These are phyloP conservation scores for Astrothelium subdiscretum DNA, from an alignment of 495 filamentous ascomycete genomes.

Conservation along the genomic window DNA sequence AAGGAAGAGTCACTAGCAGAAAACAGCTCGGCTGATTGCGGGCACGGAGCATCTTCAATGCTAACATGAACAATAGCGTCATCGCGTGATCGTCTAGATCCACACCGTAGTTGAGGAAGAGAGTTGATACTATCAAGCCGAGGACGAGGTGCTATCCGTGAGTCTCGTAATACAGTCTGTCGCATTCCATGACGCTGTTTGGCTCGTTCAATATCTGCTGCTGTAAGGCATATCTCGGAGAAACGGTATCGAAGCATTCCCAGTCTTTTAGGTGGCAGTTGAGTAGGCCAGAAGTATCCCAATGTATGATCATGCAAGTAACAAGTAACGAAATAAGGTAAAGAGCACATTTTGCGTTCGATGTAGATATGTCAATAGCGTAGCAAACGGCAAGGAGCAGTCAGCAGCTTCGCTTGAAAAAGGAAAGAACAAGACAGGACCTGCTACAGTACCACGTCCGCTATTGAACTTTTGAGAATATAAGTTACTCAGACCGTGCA, in stretches of 20 bases:
- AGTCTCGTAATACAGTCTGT: not conserved
- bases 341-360: not conserved
- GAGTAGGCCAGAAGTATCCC: not conserved
- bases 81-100: slow-evolving; percentile 14
- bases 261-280: not conserved
- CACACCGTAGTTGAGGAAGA: slow-evolving; percentile 10
- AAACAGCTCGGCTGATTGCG: slow-evolving; percentile 5
- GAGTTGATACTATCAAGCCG: not conserved
- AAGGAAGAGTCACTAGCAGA: not conserved
- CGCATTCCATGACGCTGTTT: not conserved
- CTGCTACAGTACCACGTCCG: too few species aligned
- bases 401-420: not conserved
- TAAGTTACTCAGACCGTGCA: too few species aligned
- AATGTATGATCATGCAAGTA: not conserved
- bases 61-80: slow-evolving; percentile 14
- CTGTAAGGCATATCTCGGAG: slow-evolving; percentile 20
- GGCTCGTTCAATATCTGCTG: slow-evolving; percentile 18
- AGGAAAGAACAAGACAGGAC: not conserved
- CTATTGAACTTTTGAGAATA: too few species aligned
- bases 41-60: slow-evolving; percentile 5
- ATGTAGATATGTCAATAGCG: too few species aligned
- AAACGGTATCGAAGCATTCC: slow-evolving; percentile 17
- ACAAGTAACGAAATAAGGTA: not conserved
- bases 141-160: not conserved
- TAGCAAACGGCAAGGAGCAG: not conserved